Base-by-base conservation (phyloP, 192 early-diverging fungal genomes). In the Backusella mclennaniae region DNA sequence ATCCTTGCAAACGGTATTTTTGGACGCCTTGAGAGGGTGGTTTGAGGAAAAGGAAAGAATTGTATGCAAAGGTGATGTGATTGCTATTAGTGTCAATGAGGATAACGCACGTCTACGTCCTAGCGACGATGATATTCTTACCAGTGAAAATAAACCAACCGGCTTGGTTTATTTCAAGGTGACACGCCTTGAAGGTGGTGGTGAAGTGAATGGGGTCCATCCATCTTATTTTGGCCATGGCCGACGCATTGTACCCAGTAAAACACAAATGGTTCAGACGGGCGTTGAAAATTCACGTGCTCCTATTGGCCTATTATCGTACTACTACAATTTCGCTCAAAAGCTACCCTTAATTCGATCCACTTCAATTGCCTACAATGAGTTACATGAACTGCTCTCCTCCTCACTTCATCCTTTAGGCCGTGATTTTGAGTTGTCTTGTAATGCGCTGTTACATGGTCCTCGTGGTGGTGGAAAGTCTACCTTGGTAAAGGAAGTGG, bases 401-500 rank as follows among this genome's bases (percentile, higher is more conserved):
- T 91, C 94, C 1, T 89, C 88, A 52, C 85, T 97, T 15, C 92
- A 96, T 76, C 94, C 96, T 14, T 79, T 92, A 29, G 90, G 93
- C 0, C 77, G 87, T 17, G 79, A 88, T n/a, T 85, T 93, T 35
- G 87, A 87, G 12, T 83, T 97, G 23, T 85, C 86, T 17, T 94
- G 93, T 73, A 91, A 90, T 1, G 87, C 91, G 0, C 77, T 97
- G 38, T 71, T 98, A 23, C 90, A 93, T 73, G 96, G 95, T 14
- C 90, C 93, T 26, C 84, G 89, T 1, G 97, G 97, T 6, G 91
- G 89, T 19, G 97, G 97, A 14, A 98, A 98, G 75, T 86, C 89
- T 41, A 90, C 90, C 0, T 72, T 95, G 38, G 83, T 96, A 1
- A 80, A 84, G 19, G 83, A 87, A 68, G 88, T 93, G 0, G 90